A percentile compares a stretch with the other conserved stretches of the same genome.
Conservation (phyloP, 805 yeast species). For the Candida coquimbonensis region DNA sequence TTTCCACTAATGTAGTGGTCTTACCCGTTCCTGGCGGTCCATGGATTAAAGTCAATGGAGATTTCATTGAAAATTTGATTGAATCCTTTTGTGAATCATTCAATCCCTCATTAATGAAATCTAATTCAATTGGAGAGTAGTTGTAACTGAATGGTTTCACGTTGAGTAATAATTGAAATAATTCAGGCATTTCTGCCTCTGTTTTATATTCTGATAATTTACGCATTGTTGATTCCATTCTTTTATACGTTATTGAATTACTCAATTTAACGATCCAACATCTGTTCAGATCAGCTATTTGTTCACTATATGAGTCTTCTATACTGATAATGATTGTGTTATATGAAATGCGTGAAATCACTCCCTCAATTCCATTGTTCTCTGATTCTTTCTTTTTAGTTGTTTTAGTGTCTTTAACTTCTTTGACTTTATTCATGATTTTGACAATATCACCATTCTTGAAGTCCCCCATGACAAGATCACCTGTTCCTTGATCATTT, state of each 20-base stretch:
- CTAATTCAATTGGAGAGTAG: conserved; percentile 26
- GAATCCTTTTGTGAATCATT: conserved; percentile 64
- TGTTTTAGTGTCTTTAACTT: conserved; percentile 10
- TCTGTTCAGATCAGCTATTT: conserved; percentile 38
- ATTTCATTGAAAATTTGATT: conserved; percentile 52
- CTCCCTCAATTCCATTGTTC: conserved; percentile 45
- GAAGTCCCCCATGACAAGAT: conserved; percentile 43
- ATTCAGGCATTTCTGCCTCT: conserved; percentile 23
- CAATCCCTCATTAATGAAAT: conserved; percentile 21
- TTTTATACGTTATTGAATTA: conserved; percentile 64
- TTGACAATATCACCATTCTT: conserved; percentile 74
- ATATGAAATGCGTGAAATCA: conserved; percentile 47
- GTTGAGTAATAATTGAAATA: conserved; percentile 44
- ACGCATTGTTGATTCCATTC: conserved; percentile 74
- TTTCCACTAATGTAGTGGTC: conserved; percentile 78
- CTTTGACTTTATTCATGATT: conserved; percentile 35
- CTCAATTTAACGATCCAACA: conserved; percentile 54
- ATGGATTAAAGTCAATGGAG: conserved; percentile 56
- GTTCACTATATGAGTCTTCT: conserved; percentile 48
- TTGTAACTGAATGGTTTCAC: conserved; percentile 27
- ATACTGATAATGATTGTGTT: conserved; percentile 50
- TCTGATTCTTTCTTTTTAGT: conserved; percentile 15
- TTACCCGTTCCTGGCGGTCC: conserved; percentile 83
- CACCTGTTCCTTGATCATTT: conserved; percentile 41
- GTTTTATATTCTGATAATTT: conserved; percentile 46